Base-by-base conservation (phyloP, 2,329 filamentous ascomycete genomes). In the Exophiala alcalophila region DNA sequence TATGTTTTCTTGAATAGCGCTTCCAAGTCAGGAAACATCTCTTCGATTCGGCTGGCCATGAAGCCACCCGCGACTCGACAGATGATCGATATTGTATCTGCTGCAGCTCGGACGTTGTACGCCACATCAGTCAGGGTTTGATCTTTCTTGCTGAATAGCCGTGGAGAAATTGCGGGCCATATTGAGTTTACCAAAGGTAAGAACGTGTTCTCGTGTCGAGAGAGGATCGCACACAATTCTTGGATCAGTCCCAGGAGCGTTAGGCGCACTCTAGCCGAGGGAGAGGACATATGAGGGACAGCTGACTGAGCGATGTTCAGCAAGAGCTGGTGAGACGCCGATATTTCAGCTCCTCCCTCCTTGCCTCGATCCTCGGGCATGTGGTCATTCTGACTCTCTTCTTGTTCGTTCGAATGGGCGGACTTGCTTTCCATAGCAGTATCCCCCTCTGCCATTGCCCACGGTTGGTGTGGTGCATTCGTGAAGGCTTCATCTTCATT, bases 211-310 rank as follows among this genome's bases (percentile, higher is more conserved):
- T 95, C 85, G 53, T 96, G 81, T 3, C 72, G 73, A 0, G 84
- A 78, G 3, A 98, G 76, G 1, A 85, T 75, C 1, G 83, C 78
- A 4, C 84, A 77, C 3, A 88, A 83, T 1, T 81, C 87, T 18
- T 76, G 70, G 9, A 97, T 76, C 4, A 97, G 78, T 11, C 80
- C 77, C 7, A 98, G 77, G 3, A 98, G 74, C 1, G 84, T 86
- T 20, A 80, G 80, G 27, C 91, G 82, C 6, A 98, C 75, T 8
- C 80, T 77, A 0, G 90, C 81, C 0, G 88, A 90, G 0, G 86
- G 82, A 0, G 88, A 90, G 4, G 91, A 89, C 8, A 98, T 77
- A 63, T 96, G 92, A 61, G 95, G 83, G 59, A 95, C 90, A 4
- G 89, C 91, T 1, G 94, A 79, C 34, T 78, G 78, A 16, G 89